Base-by-base conservation (phyloP, 148 eudicot species). In the Camellia sinensis region DNA sequence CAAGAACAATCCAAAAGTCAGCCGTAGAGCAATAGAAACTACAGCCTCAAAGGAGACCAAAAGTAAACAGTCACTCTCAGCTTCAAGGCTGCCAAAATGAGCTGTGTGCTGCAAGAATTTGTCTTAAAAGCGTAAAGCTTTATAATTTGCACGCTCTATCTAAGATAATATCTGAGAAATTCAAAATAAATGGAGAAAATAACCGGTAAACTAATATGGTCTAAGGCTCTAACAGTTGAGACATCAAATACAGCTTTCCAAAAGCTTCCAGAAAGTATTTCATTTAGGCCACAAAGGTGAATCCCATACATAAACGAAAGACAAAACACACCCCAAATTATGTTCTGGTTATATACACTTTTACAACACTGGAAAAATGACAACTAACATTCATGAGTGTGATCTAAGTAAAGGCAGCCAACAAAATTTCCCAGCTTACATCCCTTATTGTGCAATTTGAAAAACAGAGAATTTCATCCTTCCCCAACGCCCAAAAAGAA, bases 241-340 rank as follows among this genome's bases (percentile, higher is more conserved):
- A 53, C 41, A 77, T 19, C 59, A n/a, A 13, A 52, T 50, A 77
- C 7, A 37, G 46, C 29, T 65, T 66, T 77, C 46, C 71, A 77
- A 52, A 53, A 15, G 18, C 72, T 66, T 21, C 44, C 44, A 14
- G 29, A 43, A 57, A 77, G 60, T 48, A 17, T 37, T 52, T 77
- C 29, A 50, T 43, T 60, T 43, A 11, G 48, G 5, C 21, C 43
- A 63, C 10, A 66, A 64, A 77, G 46, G 45, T 1, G 21, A 41
- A 48, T 15, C 6, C 44, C 3, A 6, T 46, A 65, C 29, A 18
- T 43, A 44, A 78, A 40, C 19, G 62, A 53, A 78, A 46, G 37
- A n/a, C 6, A 14, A 66, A 53, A 19, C 48, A 65, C 18, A 65
- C 22, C 60, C 67, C 50, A 66, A 29, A 77, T 50, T 73, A 15